Percentiles rank a stretch among this genome's conserved stretches.
Conservation (phyloP, 768 basidiomycete species). For the Leucocoprinus birnbaumii region DNA sequence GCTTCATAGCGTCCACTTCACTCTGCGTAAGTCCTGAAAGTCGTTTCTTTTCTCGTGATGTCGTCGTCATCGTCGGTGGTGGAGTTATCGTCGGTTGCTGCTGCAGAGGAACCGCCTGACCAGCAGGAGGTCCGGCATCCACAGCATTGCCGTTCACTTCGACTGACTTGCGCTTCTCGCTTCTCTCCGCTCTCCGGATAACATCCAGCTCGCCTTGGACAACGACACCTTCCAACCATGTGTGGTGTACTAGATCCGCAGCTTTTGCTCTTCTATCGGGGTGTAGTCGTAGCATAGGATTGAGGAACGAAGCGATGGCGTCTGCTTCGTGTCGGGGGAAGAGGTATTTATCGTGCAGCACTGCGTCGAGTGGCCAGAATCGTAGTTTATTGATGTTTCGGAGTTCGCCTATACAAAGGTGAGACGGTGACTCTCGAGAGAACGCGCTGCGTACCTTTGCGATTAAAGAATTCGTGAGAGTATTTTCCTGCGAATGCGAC, state of each 20-base stretch:
- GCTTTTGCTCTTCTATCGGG: constrained; percentile 90
- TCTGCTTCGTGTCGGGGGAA: constrained; percentile 84
- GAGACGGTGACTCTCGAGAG: background rate
- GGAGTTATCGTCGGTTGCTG: background rate
- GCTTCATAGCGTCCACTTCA: constrained; percentile 65
- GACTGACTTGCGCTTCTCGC: constrained; percentile 29
- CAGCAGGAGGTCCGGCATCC: background rate
- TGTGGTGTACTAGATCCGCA: constrained; percentile 79
- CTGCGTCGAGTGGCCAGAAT: constrained; percentile 82
- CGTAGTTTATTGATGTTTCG: constrained; percentile 93
- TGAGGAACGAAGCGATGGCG: constrained; percentile 74
- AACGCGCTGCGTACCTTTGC: constrained; percentile 63
- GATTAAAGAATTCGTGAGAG: constrained; percentile 91
- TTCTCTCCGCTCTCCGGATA: constrained; percentile 61
- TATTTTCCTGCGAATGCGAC: constrained; percentile 92
- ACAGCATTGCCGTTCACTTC: background rate
- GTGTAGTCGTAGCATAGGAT: constrained; percentile 87
- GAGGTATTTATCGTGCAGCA: constrained; percentile 93
- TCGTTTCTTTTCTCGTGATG: constrained; percentile 14
- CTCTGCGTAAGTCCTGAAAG: constrained; percentile 20
- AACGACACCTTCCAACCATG: constrained; percentile 81
- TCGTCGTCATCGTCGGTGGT: constrained; percentile 11
- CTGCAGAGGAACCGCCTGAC: background rate
- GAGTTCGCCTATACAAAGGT: constrained; percentile 55
- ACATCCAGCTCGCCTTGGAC: constrained; percentile 91